These are phyloP conservation scores for Penicillium sp. DNA, from an alignment of 2,329 filamentous ascomycete species.

Conservation along the genomic window DNA sequence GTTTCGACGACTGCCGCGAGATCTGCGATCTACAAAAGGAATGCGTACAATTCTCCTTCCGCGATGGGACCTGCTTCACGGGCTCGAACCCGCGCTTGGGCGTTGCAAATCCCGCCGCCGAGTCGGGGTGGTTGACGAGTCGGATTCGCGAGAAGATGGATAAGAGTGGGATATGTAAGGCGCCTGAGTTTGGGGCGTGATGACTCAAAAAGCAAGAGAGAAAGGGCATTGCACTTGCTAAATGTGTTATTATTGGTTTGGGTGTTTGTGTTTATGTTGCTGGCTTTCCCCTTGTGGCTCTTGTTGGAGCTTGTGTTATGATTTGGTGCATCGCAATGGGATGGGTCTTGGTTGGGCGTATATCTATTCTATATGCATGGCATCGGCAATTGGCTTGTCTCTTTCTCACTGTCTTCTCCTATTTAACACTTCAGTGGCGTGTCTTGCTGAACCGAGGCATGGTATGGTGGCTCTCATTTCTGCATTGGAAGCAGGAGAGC, in stretches of 20 bases:
- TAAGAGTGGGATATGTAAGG: conserved; percentile 30
- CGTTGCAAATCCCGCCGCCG: conserved; percentile 19
- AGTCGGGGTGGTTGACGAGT: conserved; percentile 37
- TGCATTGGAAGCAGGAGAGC: no score
- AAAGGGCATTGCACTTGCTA: no score
- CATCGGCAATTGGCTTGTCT: conserved; percentile 1
- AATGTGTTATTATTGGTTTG: neutral
- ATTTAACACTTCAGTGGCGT: neutral
- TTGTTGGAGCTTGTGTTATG: neutral
- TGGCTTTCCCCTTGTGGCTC: neutral
- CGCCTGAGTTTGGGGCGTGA: conserved; percentile 30
- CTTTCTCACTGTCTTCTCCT: neutral
- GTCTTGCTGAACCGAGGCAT: neutral
- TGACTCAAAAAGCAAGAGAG: neutral
- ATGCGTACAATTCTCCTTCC: conserved; percentile 38
- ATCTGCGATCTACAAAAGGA: conserved; percentile 29
- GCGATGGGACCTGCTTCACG: conserved; percentile 34
- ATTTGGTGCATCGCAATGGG: neutral
- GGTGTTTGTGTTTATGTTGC: neutral
- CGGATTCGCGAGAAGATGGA: conserved; percentile 34
- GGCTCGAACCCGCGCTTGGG: conserved; percentile 36
- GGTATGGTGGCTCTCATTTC: neutral
- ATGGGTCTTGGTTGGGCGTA: neutral
- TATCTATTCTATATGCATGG: conserved; percentile 5
- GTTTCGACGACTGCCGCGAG: conserved; percentile 35